Conservation (phyloP, 257 asterid species). For the Lithospermum erythrorhizon region DNA sequence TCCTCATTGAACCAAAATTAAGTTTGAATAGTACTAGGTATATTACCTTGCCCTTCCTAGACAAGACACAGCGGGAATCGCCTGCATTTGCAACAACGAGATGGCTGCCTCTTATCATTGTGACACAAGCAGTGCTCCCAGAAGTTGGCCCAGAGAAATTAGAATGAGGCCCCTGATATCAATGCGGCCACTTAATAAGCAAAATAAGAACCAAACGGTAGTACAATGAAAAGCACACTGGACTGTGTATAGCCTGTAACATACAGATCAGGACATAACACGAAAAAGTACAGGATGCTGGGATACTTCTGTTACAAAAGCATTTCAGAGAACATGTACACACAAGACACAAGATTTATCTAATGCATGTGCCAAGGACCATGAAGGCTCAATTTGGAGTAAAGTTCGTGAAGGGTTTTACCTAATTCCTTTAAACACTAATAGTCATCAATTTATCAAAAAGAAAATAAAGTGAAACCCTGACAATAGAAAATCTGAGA, state of each 20-base stretch:
- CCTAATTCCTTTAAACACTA: not conserved
- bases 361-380: not conserved
- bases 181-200: conserved; percentile 8
- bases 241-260: not conserved
- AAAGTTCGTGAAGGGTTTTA: not conserved
- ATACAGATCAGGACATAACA: too few relatives aligned
- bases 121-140: conserved; percentile 95
- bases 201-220: conserved; percentile 2
- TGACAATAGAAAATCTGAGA: not conserved
- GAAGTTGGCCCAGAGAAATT: conserved; percentile 95
- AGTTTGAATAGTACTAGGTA: conserved; percentile 1
- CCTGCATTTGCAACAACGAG: conserved; percentile 95
- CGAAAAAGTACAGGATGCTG: too few relatives aligned
- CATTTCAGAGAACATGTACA: too few relatives aligned
- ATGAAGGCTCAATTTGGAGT: not conserved
- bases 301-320: too few relatives aligned
- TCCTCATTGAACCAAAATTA: not conserved
- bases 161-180: conserved; percentile 83
- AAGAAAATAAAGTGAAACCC: not conserved
- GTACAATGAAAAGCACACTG: conserved; percentile 3
- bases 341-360: not conserved
- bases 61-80: conserved; percentile 94
- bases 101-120: conserved; percentile 62
- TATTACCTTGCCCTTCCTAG: conserved; percentile 91
- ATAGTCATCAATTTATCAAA: not conserved